Evolutionary conservation across 441 rosid genomes (phyloP).

Genomic region (Gossypium davidsonii): DNA sequence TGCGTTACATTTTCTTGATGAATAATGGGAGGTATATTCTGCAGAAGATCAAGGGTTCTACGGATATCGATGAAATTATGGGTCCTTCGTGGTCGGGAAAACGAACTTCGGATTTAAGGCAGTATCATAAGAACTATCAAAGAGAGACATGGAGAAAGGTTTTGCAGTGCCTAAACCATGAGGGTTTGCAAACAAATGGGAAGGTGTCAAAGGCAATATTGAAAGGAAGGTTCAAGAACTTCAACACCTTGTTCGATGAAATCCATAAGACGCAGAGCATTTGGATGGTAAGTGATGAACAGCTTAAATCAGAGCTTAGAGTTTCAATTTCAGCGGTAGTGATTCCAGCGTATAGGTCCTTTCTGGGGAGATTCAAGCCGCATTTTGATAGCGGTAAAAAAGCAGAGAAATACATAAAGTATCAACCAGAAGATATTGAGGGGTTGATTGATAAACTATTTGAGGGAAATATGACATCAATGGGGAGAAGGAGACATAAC

Average conservation of each 20-base stretch:
- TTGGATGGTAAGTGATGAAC: conserved; percentile 88
- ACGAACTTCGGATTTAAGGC: conserved; percentile 54
- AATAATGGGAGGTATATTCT: conserved; percentile 78
- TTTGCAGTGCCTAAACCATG: conserved; percentile 53
- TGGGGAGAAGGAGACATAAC: conserved; percentile 37
- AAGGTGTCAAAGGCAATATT: conserved; percentile 56
- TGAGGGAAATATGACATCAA: conserved; percentile 57
- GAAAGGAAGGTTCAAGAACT: conserved; percentile 73
- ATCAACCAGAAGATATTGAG: conserved; percentile 85
- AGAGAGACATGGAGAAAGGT: conserved; percentile 82
- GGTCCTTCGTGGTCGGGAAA: conserved; percentile 55
- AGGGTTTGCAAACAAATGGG: conserved; percentile 69
- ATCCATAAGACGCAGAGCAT: conserved; percentile 76
- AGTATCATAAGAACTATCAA: conserved; percentile 66
- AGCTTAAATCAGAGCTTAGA: conserved; percentile 82
- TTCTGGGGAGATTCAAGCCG: conserved; percentile 73
- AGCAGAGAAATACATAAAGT: conserved; percentile 69
- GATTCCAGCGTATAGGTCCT: conserved; percentile 84
- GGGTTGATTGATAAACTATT: conserved; percentile 62
- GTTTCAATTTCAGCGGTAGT: conserved; percentile 72
- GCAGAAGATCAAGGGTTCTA: conserved; percentile 67
- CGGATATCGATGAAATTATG: conserved; percentile 45
- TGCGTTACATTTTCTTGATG: conserved; percentile 68
- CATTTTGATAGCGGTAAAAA: conserved; percentile 52
- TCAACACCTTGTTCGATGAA: conserved; percentile 71